Evolutionary conservation across 345 rosid genomes (phyloP).

Genomic region (Trapa bicornis): DNA sequence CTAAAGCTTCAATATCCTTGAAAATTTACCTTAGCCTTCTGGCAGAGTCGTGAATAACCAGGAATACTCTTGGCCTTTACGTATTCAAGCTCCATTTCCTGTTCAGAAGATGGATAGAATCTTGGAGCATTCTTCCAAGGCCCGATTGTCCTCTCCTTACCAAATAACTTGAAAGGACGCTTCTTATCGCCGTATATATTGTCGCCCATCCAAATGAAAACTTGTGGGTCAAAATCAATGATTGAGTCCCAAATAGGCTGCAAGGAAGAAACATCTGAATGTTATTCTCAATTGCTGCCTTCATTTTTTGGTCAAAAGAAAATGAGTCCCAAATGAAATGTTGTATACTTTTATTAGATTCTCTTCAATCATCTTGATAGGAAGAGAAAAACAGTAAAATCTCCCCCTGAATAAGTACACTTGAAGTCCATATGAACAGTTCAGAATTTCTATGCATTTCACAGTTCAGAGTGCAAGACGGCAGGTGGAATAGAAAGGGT

Average conservation of each 20-base stretch:
- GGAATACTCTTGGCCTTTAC: slow-evolving; percentile 40
- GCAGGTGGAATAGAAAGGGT: too few species aligned
- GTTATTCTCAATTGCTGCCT: neutral
- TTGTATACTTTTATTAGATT: too few species aligned
- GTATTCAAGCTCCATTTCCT: slow-evolving; percentile 49
- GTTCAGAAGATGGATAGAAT: slow-evolving; percentile 51
- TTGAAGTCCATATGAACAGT: too few species aligned
- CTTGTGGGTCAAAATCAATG: slow-evolving; percentile 57
- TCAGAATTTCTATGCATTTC: too few species aligned
- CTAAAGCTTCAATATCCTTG: neutral
- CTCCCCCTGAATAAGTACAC: too few species aligned
- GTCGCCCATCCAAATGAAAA: slow-evolving; percentile 84
- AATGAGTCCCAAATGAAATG: too few species aligned
- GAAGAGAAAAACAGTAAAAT: too few species aligned
- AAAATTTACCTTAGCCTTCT: slow-evolving; percentile 29
- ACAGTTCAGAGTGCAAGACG: too few species aligned
- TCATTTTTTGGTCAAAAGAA: too few species aligned
- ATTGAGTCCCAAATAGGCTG: slow-evolving; percentile 85
- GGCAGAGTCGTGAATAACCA: slow-evolving; percentile 45
- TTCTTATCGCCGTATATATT: slow-evolving; percentile 73
- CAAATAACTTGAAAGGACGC: slow-evolving; percentile 42
- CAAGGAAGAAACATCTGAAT: neutral
- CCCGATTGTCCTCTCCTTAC: slow-evolving; percentile 67
- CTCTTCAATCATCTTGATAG: too few species aligned
- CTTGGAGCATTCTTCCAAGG: slow-evolving; percentile 76